phyloP scores from a whole-genome alignment of 371 early-diverging fungal species.

The Mucor mucedo region DNA sequence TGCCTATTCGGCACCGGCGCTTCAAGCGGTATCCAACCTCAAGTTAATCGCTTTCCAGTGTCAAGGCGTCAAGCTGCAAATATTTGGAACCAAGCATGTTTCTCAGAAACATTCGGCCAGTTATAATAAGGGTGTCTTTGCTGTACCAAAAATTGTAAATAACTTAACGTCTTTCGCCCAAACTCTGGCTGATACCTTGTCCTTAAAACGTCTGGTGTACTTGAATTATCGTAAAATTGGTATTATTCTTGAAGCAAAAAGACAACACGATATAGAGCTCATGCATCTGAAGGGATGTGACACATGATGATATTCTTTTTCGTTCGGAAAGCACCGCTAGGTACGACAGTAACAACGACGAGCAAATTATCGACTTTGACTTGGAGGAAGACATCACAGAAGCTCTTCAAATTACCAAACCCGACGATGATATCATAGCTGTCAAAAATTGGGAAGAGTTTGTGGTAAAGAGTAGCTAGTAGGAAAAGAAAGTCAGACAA shows the following conservation, averaged over 20 bases:
- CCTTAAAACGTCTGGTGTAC: slow-evolving; percentile 21
- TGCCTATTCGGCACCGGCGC: slow-evolving; percentile 10
- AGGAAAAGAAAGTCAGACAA: slow-evolving; percentile 2
- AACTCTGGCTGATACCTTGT: slow-evolving; percentile 19
- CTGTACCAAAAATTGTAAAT: slow-evolving; percentile 17
- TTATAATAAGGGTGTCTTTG: slow-evolving; percentile 19
- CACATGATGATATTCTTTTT: slow-evolving; percentile 21
- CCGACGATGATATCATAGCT: slow-evolving; percentile 22
- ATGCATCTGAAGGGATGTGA: slow-evolving; percentile 18
- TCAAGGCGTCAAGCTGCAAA: slow-evolving; percentile 9
- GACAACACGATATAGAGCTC: slow-evolving; percentile 14
- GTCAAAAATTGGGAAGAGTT: slow-evolving; percentile 28
- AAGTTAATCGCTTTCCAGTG: slow-evolving; percentile 25
- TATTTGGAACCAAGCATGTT: slow-evolving; percentile 17
- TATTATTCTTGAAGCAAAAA: slow-evolving; percentile 13
- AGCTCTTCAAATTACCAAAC: slow-evolving; percentile 21
- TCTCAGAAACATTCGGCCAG: slow-evolving; percentile 9
- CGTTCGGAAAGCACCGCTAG: slow-evolving; percentile 11
- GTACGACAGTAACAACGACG: slow-evolving; percentile 2
- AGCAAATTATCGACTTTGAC: slow-evolving; percentile 16
- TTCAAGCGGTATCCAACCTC: slow-evolving; percentile 8
- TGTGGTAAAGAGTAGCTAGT: slow-evolving; percentile 16
- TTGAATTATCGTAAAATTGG: slow-evolving; percentile 17
- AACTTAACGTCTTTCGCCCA: slow-evolving; percentile 20
- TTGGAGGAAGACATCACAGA: slow-evolving; percentile 21